These are phyloP conservation scores for Orbilia ellipsospora DNA, from an alignment of 2,329 filamentous ascomycete species.

Conservation along the genomic window DNA sequence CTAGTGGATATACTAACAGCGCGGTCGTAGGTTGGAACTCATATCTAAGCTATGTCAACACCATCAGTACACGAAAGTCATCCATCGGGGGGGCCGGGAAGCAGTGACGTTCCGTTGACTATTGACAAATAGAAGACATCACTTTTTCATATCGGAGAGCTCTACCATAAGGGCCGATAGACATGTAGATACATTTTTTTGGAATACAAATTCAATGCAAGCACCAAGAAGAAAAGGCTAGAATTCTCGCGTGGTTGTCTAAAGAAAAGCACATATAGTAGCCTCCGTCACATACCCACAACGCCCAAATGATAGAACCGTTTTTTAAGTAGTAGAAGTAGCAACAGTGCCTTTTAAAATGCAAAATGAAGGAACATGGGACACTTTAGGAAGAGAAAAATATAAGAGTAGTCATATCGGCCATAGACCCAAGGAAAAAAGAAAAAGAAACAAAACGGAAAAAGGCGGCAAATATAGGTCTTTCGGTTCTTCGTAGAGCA, in stretches of 20 bases:
- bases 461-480: not conserved
- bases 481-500: slow-evolving; percentile 14
- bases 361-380: slow-evolving; percentile 28
- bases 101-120: too few species aligned
- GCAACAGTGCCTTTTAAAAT: slow-evolving; percentile 22
- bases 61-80: not conserved
- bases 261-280: slow-evolving; percentile 47
- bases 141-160: not conserved
- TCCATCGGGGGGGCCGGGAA: not conserved
- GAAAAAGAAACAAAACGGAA: slow-evolving; percentile 11
- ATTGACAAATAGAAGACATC: too few species aligned
- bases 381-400: slow-evolving; percentile 26
- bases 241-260: slow-evolving; percentile 26
- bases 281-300: slow-evolving; percentile 45
- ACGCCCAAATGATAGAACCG: slow-evolving; percentile 52
- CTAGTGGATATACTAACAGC: not conserved
- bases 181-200: slow-evolving; percentile 12
- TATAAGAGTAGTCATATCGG: slow-evolving; percentile 14
- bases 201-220: slow-evolving; percentile 6
- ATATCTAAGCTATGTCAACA: slow-evolving; percentile 72
- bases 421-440: slow-evolving; percentile 29
- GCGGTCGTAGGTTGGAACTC: slow-evolving; percentile 69
- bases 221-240: slow-evolving; percentile 23
- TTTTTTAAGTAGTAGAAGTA: slow-evolving; percentile 10
- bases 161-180: slow-evolving; percentile 6